Base-by-base conservation (phyloP, 2,329 filamentous ascomycete genomes). In the Cordyceps militaris region DNA sequence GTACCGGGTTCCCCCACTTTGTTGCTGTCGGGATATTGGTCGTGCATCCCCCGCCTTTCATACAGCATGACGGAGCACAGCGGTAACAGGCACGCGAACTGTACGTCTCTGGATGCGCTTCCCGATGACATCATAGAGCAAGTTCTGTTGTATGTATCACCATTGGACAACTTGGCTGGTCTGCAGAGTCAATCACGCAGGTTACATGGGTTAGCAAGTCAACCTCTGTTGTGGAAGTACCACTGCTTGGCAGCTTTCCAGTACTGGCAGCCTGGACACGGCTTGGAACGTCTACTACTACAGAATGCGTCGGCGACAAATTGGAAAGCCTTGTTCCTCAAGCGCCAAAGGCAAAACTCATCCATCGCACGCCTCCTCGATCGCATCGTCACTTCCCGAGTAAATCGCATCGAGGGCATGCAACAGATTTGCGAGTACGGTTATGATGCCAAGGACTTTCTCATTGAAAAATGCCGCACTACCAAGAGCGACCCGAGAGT, bases 101-200 rank as follows among this genome's bases (percentile, higher is more conserved):
- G 71, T 69, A 49, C 67, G 11, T 71, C 71, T 38, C 65, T 82
- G 57, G 69, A 74, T 40, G 64, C 68, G 56, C 76, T 94, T 36
- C 92, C 92, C 42, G 88, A 93, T 71, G 94, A 99, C 75, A 82
- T 97, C 61, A 79, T 97, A 65, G 84, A 90, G 68, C 81, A 86
- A 55, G 88, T 97, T 63, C 79, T 97, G 63, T 78, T 79, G 61
- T 84, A 84, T 67, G 69, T 73, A 67, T 83, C 72, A 66, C 86
- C 79, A 63, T 76, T 77, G 58, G 79, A 86, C 60, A 78, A 77
- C 50, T 69, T 85, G 40, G 55, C 63, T 14, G 70, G 66, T 57
- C 65, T 85, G 38, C 76, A 82, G 61, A 69, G 71, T 26, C 77
- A 87, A 11, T 89, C 82, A 23, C 82, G 76, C 63, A 83, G 84